Conservation (phyloP, 2,329 filamentous ascomycete genomes). For the Phoma herbarum region DNA sequence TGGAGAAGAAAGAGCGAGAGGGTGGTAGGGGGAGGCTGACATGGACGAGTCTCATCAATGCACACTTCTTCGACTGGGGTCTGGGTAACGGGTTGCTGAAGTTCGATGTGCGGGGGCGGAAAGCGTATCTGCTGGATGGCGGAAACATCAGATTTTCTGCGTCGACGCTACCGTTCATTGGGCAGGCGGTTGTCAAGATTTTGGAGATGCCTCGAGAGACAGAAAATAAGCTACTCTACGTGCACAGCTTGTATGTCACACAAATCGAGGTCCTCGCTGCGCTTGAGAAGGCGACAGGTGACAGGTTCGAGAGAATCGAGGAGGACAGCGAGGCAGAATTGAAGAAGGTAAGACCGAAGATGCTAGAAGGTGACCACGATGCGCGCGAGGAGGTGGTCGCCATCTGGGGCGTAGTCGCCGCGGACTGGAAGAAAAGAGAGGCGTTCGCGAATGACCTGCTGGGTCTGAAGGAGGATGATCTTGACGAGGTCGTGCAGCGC, state of each 20-base stretch:
- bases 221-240: slow-evolving; percentile 65
- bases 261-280: slow-evolving; percentile 67
- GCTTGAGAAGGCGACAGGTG: slow-evolving; percentile 62
- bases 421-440: slow-evolving; percentile 45
- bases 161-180: slow-evolving; percentile 63
- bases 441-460: slow-evolving; percentile 45
- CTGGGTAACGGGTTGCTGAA: slow-evolving; percentile 61
- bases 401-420: slow-evolving; percentile 46
- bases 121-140: slow-evolving; percentile 65
- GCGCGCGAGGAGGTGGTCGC: slow-evolving; percentile 46
- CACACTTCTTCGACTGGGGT: slow-evolving; percentile 70
- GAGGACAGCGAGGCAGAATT: slow-evolving; percentile 48
- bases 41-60: slow-evolving; percentile 69
- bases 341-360: slow-evolving; percentile 38
- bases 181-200: slow-evolving; percentile 61
- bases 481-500: slow-evolving; percentile 41
- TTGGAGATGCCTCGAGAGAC: slow-evolving; percentile 58
- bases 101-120: slow-evolving; percentile 61
- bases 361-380: slow-evolving; percentile 45
- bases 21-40: slow-evolving; percentile 52
- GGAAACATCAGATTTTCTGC: slow-evolving; percentile 64
- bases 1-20: slow-evolving; percentile 54
- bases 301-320: slow-evolving; percentile 59
- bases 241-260: slow-evolving; percentile 66
- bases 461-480: slow-evolving; percentile 42